A percentile compares a stretch with the other conserved stretches of the same genome.
These are phyloP conservation scores for Solanum piurae DNA, from an alignment of 257 asterid genomes.

Conservation along the genomic window DNA sequence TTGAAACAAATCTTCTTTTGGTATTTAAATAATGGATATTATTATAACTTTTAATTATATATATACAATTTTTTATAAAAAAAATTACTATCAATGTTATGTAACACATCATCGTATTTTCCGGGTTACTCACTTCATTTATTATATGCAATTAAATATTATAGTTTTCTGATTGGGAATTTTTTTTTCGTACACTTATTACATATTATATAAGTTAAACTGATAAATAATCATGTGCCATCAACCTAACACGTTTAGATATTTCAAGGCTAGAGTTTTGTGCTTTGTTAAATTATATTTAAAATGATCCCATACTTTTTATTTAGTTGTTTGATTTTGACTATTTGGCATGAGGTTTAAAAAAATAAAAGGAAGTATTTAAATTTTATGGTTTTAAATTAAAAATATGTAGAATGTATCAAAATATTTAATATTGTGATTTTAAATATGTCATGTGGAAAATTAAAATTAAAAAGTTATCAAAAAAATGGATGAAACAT, in stretches of 20 bases:
- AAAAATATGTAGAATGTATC: too few species aligned
- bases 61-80: background rate
- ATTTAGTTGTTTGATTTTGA: background rate
- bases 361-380: too few species aligned
- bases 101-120: background rate
- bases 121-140: background rate
- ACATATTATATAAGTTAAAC: background rate
- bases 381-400: too few species aligned
- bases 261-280: background rate
- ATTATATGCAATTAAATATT: background rate
- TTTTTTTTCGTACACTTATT: background rate
- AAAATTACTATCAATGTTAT: background rate
- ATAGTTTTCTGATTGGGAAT: background rate
- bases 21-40: background rate
- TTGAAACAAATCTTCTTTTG: background rate
- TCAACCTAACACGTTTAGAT: background rate
- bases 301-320: too few species aligned
- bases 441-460: too few species aligned
- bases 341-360: background rate
- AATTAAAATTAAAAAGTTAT: too few species aligned
- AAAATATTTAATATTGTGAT: too few species aligned
- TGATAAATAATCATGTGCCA: background rate
- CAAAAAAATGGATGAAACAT: too few species aligned
- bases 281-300: background rate
- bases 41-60: background rate